Evolutionary conservation across 1,139 yeast genomes (phyloP).

Genomic region (Geotrichum bryndzae): DNA sequence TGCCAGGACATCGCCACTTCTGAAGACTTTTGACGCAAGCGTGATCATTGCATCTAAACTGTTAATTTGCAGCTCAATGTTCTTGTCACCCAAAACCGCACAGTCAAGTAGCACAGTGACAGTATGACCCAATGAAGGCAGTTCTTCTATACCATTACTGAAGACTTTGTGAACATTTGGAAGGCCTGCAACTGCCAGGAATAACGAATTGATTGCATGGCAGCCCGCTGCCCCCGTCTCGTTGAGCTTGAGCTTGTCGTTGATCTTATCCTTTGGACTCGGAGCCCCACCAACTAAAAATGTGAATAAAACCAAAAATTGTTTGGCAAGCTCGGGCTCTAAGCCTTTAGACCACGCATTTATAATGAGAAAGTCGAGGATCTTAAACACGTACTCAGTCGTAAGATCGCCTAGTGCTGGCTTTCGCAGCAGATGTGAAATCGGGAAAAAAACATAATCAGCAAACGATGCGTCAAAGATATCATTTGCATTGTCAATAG

Average conservation of each 20-base stretch:
- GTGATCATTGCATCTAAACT: slow-evolving; percentile 35
- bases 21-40: slow-evolving; percentile 33
- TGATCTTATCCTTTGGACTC: slow-evolving; percentile 23
- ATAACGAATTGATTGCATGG: slow-evolving; percentile 34
- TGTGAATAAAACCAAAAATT: slow-evolving; percentile 46
- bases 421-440: slow-evolving; percentile 46
- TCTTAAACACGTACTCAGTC: slow-evolving; percentile 40
- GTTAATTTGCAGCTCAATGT: slow-evolving; percentile 22
- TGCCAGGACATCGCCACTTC: slow-evolving; percentile 47
- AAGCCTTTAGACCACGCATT: slow-evolving; percentile 47
- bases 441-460: slow-evolving; percentile 58
- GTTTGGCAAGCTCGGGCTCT: slow-evolving; percentile 41
- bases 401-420: slow-evolving; percentile 40
- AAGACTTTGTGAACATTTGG: slow-evolving; percentile 12
- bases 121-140: slow-evolving; percentile 46
- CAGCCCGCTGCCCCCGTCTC: slow-evolving; percentile 44
- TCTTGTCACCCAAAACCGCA: slow-evolving; percentile 28
- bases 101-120: slow-evolving; percentile 43
- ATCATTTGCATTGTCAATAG: slow-evolving; percentile 20
- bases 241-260: slow-evolving; percentile 23
- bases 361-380: slow-evolving; percentile 40
- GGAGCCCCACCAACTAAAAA: slow-evolving; percentile 44
- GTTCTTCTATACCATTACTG: slow-evolving; percentile 18
- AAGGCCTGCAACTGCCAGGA: slow-evolving; percentile 31
- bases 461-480: slow-evolving; percentile 43